Conservation (phyloP, 2,329 filamentous ascomycete genomes). For the Coniella vitis region DNA sequence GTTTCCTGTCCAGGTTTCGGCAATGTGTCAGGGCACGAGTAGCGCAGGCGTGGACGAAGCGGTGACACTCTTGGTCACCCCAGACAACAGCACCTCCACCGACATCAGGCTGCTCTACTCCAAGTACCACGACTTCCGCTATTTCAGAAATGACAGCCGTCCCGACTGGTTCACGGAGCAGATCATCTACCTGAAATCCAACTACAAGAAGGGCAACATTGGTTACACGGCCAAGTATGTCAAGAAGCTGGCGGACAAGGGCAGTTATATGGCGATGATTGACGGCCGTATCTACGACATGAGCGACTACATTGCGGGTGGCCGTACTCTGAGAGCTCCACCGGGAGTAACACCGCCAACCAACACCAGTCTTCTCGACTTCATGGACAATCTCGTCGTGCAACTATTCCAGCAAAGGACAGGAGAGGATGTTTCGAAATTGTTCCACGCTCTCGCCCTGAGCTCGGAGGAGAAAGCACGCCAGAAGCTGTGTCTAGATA, state of each 20-base stretch:
- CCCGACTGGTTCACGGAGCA: constrained; percentile 91
- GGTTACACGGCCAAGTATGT: constrained; percentile 79
- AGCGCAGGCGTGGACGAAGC: constrained; percentile 53
- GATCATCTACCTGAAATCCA: constrained; percentile 68
- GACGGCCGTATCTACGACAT: constrained; percentile 80
- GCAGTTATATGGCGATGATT: constrained; percentile 69
- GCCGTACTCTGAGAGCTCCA: constrained; percentile 56
- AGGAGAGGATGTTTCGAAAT: constrained; percentile 74
- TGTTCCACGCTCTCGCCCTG: constrained; percentile 68
- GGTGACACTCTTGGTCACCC: constrained; percentile 80
- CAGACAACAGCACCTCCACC: constrained; percentile 65
- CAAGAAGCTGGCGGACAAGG: constrained; percentile 55
- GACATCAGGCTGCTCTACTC: constrained; percentile 64
- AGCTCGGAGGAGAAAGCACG: constrained; percentile 47
- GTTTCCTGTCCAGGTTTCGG: constrained; percentile 91
- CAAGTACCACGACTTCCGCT: constrained; percentile 88
- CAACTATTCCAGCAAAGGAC: constrained; percentile 69
- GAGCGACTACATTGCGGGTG: constrained; percentile 73
- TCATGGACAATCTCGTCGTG: constrained; percentile 72
- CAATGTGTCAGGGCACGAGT: constrained; percentile 73
- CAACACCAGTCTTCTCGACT: constrained; percentile 54
- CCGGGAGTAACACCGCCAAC: constrained; percentile 41
- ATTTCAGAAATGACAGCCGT: constrained; percentile 71
- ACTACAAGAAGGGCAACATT: constrained; percentile 80
- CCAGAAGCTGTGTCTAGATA: constrained; percentile 82